Evolutionary conservation across 495 filamentous ascomycete species (phyloP).

Genomic region (Sphaerosporella brunnea): DNA sequence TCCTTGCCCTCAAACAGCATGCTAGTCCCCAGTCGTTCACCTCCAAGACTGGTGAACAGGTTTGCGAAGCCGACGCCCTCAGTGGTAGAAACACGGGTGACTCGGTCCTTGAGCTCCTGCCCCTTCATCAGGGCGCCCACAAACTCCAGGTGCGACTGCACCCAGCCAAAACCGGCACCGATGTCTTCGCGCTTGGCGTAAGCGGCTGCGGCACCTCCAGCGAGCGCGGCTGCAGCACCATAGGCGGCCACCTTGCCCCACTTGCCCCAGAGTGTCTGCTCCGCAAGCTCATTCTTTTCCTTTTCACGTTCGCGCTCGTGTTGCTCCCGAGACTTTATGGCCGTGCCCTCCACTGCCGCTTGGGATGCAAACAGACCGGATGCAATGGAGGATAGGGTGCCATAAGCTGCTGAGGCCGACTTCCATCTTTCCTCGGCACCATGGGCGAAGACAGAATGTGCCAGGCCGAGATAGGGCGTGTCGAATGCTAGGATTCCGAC

Average conservation of each 20-base stretch:
- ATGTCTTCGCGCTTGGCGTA: conserved; percentile 71
- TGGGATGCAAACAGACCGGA: conserved; percentile 12
- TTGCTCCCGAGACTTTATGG: conserved; percentile 27
- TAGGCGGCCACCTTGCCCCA: conserved; percentile 76
- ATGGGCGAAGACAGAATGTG: conserved; percentile 74
- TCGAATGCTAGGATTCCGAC: conserved; percentile 86
- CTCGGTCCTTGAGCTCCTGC: conserved; percentile 53
- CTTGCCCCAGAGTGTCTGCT: conserved; percentile 35
- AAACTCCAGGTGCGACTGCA: conserved; percentile 84
- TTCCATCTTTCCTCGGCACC: conserved; percentile 74
- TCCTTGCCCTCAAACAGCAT: conserved; percentile 39
- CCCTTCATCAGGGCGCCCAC: conserved; percentile 68
- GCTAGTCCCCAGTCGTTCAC: conserved; percentile 33
- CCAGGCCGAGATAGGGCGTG: conserved; percentile 82
- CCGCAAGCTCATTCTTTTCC: conserved; percentile 9
- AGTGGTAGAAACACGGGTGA: conserved; percentile 41
- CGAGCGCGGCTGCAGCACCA: conserved; percentile 60
- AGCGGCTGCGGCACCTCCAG: conserved; percentile 72
- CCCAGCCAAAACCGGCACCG: conserved; percentile 55
- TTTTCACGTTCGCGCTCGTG: conserved; percentile 14
- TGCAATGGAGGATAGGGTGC: conserved; percentile 35
- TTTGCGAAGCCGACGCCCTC: conserved; percentile 53
- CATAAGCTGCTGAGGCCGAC: conserved; percentile 49
- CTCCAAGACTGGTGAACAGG: conserved; percentile 65
- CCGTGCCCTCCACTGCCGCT: conserved; percentile 19